Base-by-base conservation (phyloP, 2,329 filamentous ascomycete species). In the Westerdykella aurantiaca region DNA sequence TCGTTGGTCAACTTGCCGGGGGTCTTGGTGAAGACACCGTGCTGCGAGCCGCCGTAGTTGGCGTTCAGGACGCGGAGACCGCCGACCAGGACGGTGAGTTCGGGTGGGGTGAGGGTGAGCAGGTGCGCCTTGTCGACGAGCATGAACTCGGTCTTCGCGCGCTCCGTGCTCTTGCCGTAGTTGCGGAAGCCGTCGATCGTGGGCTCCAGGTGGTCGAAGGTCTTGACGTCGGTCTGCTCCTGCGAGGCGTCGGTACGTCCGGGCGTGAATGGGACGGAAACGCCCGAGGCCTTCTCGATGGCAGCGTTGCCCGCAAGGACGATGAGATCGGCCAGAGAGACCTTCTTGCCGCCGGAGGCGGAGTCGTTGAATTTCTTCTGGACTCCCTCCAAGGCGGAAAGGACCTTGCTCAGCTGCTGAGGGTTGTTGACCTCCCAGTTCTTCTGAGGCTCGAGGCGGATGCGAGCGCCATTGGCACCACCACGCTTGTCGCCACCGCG, bases 321-420 rank as follows among this genome's bases (percentile, higher is more conserved):
- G 55, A 90, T 88, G 34, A 89, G 70, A 58, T 90, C 86, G 37
- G 86, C 85, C n/a, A 89, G 61, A 0, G 86, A 89, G 3, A 90
- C 78, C 69, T 84, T 81, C 80, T 88, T 86, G 60, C 76, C 76
- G 22, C 72, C 73, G 4, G 57, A 61, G 37, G 64, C 62, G 4
- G 68, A 61, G 45, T 62, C 60, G 71, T 86, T 85, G 72, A 86
- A 88, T 42, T 78, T 73, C 53, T 76, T 69, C 72, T 88, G 83
- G 6, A 90, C 69, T 18, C 65, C 66, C 68, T 87, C 81, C 5
- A 89, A 72, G 0, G 77, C 73, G 21, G 61, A 58, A 31, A 89
- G 72, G 2, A 85, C 80, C 64, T 83, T 71, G 43, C 70, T 68
- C 34, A 89, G 72, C 68, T 85, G 78, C 1, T 73, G 56, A 22